These are phyloP conservation scores for Cetraspora pellucida DNA, from an alignment of 192 early-diverging fungal genomes.

Conservation along the genomic window DNA sequence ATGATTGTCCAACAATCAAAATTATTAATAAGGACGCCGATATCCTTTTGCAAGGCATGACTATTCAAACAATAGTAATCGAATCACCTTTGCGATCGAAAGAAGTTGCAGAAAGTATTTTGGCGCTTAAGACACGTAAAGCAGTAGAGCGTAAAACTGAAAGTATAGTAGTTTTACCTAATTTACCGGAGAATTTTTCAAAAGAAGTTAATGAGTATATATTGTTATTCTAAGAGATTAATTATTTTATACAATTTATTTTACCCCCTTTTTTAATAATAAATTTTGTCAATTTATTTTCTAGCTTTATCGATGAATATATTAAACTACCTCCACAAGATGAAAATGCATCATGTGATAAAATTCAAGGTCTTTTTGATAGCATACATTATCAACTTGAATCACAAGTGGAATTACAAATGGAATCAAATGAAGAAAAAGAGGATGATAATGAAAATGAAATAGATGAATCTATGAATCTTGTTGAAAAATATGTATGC, in stretches of 20 bases:
- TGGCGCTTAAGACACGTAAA: not conserved
- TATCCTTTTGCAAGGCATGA: conserved; percentile 20
- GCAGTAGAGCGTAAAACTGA: conserved; percentile 8
- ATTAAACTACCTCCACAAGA: not conserved
- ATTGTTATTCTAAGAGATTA: not conserved
- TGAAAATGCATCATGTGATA: conserved; percentile 4
- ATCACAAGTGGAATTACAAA: not conserved
- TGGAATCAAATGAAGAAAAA: not conserved
- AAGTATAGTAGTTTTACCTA: not conserved
- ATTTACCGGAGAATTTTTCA: not conserved
- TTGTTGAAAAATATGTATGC: conserved; percentile 44
- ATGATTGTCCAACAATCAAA: conserved; percentile 25
- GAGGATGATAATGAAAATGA: conserved; percentile 13
- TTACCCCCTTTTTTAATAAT: not conserved
- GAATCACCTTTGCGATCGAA: conserved; percentile 3
- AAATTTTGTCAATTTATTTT: not conserved
- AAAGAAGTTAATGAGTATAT: too few species aligned
- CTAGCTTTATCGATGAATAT: conserved; percentile 17
- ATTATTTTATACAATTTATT: not conserved
- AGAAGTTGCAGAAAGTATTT: conserved; percentile 14
- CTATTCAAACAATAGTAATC: conserved; percentile 25
- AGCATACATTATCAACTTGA: not conserved
- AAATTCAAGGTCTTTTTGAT: conserved; percentile 26
- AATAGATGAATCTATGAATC: conserved; percentile 32
- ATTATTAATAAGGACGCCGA: conserved; percentile 11